Base-by-base conservation (phyloP, 202 grass and related monocot species). In the Alloteropsis angusta region DNA sequence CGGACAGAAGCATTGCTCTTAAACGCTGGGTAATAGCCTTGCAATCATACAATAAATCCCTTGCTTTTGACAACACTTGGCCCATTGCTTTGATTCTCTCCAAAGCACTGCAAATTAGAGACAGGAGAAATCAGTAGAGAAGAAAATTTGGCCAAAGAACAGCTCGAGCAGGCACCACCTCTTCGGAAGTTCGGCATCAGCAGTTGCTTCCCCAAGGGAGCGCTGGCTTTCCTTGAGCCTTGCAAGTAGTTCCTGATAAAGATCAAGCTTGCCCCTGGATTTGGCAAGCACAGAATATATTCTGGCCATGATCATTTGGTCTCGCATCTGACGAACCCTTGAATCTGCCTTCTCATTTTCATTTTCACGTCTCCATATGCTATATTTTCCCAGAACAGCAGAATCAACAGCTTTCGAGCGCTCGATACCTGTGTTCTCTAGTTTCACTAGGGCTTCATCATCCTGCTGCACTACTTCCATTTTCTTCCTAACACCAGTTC, bases 221-320 rank as follows among this genome's bases (percentile, higher is more conserved):
- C 68, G 79, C 62, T 90, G 91, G 55, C 88, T 93, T 86, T 93
- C 91, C 83, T 90, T 88, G 46, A 93, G 83, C 75, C 85, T 82
- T 45, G 78, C 45, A 44, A 88, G 80, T 38, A 93, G 57, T 36
- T 93, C 91, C 71, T 81, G 85, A 77, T 93, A 78, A 74, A 93
- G 91, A 78, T 93, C 88, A 9, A 85, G 75, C 70, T 88, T 93
- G 67, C 86, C 80, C 80, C 78, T 90, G n/a, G 87, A 85, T 66
- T 90, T 88, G 57, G 91, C 91, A 75, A 93, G 82, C 60, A 83
- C 88, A 18, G 82, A 75, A 83, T 88, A 93, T 59, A 93, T 85
- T 82, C 91, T 93, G 25, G 87, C 91, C 88, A 93, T 90, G 76
- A 90, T 93, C 85, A 93, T 90, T 79, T 93, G 87, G 60, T 90